A percentile compares a stretch with the other conserved stretches of the same genome.
Evolutionary conservation across 768 basidiomycete species (phyloP).

Genomic region (Lepiota subincarnata): DNA sequence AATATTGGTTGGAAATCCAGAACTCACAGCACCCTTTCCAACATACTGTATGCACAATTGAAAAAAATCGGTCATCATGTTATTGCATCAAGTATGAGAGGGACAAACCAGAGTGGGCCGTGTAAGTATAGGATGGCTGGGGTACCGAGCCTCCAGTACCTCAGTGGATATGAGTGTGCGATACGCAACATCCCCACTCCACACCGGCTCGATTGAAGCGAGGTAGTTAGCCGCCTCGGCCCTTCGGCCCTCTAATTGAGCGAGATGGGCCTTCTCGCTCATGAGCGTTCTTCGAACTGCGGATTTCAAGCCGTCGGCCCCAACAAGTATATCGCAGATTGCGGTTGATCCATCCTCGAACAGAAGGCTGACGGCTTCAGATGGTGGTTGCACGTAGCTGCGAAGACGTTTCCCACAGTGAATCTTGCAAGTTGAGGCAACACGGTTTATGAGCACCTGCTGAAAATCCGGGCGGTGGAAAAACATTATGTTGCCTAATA

Average conservation of each 20-base stretch:
- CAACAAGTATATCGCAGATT: conserved; percentile 37
- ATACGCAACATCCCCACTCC: conserved; percentile 36
- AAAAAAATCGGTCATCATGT: too few species aligned
- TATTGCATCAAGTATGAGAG: neutral
- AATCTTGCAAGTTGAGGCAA: conserved; percentile 42
- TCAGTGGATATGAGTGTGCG: conserved; percentile 29
- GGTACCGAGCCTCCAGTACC: conserved; percentile 19
- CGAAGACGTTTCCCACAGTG: conserved; percentile 57
- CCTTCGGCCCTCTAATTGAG: neutral
- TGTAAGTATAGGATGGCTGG: conserved; percentile 18
- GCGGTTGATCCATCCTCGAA: conserved; percentile 35
- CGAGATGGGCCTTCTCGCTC: conserved; percentile 4
- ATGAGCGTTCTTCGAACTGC: conserved; percentile 20
- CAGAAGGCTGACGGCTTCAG: conserved; percentile 26
- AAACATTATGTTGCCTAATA: conserved; percentile 41
- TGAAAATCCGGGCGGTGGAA: conserved; percentile 72
- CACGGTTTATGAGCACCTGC: conserved; percentile 42
- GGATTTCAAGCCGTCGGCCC: conserved; percentile 41
- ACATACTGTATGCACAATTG: conserved; percentile 40
- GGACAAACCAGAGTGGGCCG: too few species aligned
- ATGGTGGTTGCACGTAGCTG: conserved; percentile 42
- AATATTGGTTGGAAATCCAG: neutral
- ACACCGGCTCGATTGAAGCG: conserved; percentile 28
- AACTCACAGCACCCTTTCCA: conserved; percentile 44
- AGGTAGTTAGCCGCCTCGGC: conserved; percentile 1